Evolutionary conservation across 2,329 filamentous ascomycete species (phyloP).

Genomic region (Fusarium abutilonis): DNA sequence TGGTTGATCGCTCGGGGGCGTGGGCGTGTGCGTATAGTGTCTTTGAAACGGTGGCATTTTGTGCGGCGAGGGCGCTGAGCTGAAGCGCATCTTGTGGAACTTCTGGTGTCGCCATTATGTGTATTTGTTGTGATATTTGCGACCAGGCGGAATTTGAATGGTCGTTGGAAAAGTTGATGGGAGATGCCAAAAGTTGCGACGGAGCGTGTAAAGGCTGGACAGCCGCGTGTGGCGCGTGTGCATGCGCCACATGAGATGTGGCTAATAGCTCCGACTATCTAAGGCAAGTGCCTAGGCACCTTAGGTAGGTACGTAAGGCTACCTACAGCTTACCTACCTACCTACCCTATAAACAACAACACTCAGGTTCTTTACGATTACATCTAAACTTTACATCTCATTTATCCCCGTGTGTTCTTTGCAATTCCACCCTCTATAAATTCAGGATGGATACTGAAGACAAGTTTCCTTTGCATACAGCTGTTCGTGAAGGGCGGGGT

Average conservation of each 20-base stretch:
- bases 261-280: constrained; percentile 24
- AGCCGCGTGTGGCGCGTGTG: constrained; percentile 47
- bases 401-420: neutral
- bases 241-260: constrained; percentile 33
- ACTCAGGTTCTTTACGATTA: neutral
- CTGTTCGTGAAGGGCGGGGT: constrained; percentile 86
- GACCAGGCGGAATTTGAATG: constrained; percentile 10
- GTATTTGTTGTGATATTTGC: constrained; percentile 6
- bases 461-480: constrained; percentile 87
- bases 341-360: constrained; percentile 9
- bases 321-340: constrained; percentile 9
- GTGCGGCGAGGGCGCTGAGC: constrained; percentile 49
- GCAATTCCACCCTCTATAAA: neutral
- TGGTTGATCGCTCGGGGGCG: constrained; percentile 37
- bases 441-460: constrained; percentile 52
- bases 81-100: constrained; percentile 48
- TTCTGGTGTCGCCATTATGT: constrained; percentile 50
- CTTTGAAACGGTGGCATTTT: constrained; percentile 50
- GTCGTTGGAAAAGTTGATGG: constrained; percentile 35
- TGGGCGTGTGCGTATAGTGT: constrained; percentile 48
- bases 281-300: too few relatives aligned
- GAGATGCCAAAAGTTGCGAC: constrained; percentile 38
- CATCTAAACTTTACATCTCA: constrained; percentile 1
- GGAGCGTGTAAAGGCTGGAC: constrained; percentile 38
- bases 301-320: constrained; percentile 22